Conservation (phyloP, 306 rosid genomes). For the Corylus avellana region DNA sequence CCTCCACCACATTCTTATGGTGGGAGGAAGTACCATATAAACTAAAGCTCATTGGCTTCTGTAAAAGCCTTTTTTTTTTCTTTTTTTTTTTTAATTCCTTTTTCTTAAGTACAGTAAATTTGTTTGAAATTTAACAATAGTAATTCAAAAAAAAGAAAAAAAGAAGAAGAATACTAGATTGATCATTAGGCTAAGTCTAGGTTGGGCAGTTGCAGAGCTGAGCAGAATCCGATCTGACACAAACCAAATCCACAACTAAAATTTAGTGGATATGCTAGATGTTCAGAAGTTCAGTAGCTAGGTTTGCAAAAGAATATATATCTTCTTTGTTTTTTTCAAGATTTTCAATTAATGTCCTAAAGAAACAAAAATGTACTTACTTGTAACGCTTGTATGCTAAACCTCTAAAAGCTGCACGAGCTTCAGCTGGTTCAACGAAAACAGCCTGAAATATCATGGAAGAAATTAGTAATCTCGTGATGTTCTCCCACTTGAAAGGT, state of each 20-base stretch:
- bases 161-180: neutral
- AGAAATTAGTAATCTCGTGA: constrained; percentile 11
- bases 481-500: constrained; percentile 4
- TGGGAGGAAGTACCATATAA: neutral
- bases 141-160: neutral
- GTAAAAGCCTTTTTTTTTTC: no score
- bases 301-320: neutral
- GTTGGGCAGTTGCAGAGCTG: neutral
- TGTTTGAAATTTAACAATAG: neutral
- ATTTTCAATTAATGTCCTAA: neutral
- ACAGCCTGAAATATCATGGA: constrained; percentile 64
- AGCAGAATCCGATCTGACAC: constrained; percentile 1
- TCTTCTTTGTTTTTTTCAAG: neutral
- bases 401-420: constrained; percentile 82
- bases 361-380: constrained; percentile 47
- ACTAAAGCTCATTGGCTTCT: no score
- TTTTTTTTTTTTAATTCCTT: neutral
- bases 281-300: neutral
- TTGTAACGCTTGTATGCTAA: constrained; percentile 84
- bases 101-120: neutral
- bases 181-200: neutral
- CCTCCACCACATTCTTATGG: neutral
- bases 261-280: neutral
- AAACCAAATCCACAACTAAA: neutral
- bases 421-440: constrained; percentile 80